Percentiles rank a stretch among this genome's conserved stretches.
Conservation (phyloP, 768 basidiomycete species). For the Russula sp. region DNA sequence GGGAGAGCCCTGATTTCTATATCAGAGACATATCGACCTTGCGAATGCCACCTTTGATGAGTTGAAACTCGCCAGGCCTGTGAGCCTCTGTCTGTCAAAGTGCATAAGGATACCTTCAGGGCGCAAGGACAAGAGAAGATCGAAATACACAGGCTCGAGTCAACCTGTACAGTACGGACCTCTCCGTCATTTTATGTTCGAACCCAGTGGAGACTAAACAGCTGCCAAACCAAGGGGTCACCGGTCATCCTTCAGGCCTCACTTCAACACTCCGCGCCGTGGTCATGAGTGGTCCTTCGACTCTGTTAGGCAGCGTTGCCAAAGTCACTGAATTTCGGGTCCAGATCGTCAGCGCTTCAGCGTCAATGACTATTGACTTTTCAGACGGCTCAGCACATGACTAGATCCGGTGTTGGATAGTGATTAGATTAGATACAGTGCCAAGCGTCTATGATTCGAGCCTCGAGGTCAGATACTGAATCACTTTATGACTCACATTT, state of each 20-base stretch:
- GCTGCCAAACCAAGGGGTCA: neutral
- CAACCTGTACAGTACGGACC: neutral
- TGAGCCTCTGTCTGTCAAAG: neutral
- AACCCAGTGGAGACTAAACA: neutral
- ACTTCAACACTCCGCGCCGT: neutral
- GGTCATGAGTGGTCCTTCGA: slow-evolving; percentile 34
- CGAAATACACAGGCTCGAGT: neutral
- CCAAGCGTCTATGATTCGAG: too few species aligned
- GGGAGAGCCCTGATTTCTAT: neutral
- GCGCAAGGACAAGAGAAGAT: neutral
- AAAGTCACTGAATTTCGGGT: too few species aligned
- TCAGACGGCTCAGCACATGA: too few species aligned
- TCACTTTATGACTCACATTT: too few species aligned
- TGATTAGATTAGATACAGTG: too few species aligned
- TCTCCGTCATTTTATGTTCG: neutral
- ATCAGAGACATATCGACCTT: neutral
- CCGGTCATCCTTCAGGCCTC: neutral
- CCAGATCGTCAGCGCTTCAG: slow-evolving; percentile 38
- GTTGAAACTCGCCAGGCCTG: neutral
- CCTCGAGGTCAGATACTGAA: too few species aligned
- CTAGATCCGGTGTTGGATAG: too few species aligned
- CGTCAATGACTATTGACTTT: too few species aligned
- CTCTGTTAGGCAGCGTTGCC: slow-evolving; percentile 25
- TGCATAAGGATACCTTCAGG: neutral
- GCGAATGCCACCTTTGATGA: neutral